Evolutionary conservation across 345 rosid genomes (phyloP), one percentile per base, ranked within the genome.

Genomic region (Ceriops tagal): DNA sequence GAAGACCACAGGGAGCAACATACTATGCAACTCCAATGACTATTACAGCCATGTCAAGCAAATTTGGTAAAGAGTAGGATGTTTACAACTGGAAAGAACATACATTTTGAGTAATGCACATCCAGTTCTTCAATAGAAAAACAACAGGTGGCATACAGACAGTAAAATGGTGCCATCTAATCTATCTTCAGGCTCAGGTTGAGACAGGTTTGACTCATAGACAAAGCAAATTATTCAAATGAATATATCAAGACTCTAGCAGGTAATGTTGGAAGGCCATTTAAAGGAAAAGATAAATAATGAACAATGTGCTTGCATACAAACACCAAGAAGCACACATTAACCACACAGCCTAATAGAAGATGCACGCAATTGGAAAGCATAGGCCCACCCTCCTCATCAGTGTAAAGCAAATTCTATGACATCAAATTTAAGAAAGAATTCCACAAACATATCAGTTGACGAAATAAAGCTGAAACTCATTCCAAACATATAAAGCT

Each of bases 31-130:
- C 20, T 46, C 35, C 35, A 27, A 64, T 6, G 19, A 46, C 28
- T n/a, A 31, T 59, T 53, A n/a, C 15, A 53, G 56, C 35, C 21
- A 66, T 15, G 69, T 24, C 67, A 64, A 15, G 67, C 13, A 30
- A 66, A 34, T 13, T 30, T 53, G 37, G 39, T 65, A 43, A 43
- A 43, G 49, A 18, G 39, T 65, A 10, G n/a, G 26, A 28, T 27
- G 5, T 62, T 19, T 30, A 39, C 16, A 7, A 62, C 26, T 5
- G 8, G 9, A 62, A 62, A 62, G 30, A 62, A 39, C n/a, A 37
- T 39, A 32, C 20, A 27, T 46, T 22, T n/a, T 4, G n/a, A 43
- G 49, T 43, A 39, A 24, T 56, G 28, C 59, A 56, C 26, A 56
- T 56, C 13, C 26, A 56, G 6, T 13, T 8, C 18, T 56, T 22